Percentiles rank a stretch among this genome's conserved stretches.
These are phyloP conservation scores for Ephemerocybe angulata DNA, from an alignment of 768 basidiomycete species.

Conservation along the genomic window DNA sequence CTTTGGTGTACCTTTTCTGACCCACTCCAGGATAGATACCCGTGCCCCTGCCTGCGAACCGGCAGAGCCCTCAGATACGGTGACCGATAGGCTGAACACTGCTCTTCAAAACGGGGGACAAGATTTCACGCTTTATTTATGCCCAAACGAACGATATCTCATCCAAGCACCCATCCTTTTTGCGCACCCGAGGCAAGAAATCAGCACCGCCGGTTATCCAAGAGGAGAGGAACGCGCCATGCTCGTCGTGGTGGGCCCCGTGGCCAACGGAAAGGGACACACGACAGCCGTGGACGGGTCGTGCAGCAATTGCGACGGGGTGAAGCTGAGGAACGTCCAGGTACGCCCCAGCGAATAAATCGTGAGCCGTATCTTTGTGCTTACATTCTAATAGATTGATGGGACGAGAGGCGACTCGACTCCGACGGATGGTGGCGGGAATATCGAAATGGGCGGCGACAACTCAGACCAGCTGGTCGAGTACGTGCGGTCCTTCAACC, in stretches of 20 bases:
- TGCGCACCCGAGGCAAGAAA: conserved; percentile 68
- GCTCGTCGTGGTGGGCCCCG: conserved; percentile 64
- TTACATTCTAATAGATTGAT: conserved; percentile 49
- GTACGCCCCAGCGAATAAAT: conserved; percentile 30
- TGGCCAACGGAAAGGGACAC: conserved; percentile 59
- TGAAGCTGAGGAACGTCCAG: conserved; percentile 70
- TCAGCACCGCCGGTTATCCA: conserved; percentile 77
- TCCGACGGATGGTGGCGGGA: conserved; percentile 61
- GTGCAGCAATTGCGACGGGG: conserved; percentile 56
- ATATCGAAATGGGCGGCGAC: conserved; percentile 81
- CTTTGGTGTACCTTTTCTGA: no score
- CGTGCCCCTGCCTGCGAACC: no score
- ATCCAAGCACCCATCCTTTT: conserved; percentile 67
- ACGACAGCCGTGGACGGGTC: conserved; percentile 71
- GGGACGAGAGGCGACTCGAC: conserved; percentile 58
- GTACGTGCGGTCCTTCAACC: conserved; percentile 71
- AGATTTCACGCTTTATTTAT: conserved; percentile 65
- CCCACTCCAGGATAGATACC: no score
- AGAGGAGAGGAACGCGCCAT: conserved; percentile 62
- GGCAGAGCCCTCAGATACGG: conserved; percentile 55
- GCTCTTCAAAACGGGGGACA: conserved; percentile 63
- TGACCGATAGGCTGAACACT: conserved; percentile 62
- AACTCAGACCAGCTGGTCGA: conserved; percentile 73
- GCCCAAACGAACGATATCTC: conserved; percentile 57
- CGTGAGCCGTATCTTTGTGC: neutral